Conservation (phyloP, 148 eudicot species). For the Tetragonia tetragonoides region DNA sequence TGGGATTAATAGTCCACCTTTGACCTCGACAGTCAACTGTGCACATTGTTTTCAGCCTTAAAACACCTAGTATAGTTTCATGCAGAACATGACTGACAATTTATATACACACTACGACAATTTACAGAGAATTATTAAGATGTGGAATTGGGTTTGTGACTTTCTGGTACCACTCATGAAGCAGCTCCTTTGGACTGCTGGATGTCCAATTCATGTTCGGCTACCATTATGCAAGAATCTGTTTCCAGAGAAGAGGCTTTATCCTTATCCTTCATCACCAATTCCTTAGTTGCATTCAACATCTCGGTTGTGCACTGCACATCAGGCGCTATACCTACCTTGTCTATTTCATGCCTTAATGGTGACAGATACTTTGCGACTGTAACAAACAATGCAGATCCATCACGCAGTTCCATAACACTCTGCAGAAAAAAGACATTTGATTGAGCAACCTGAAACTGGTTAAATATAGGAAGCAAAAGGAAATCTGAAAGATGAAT, state of each 20-base stretch:
- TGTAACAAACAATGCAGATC: conserved; percentile 87
- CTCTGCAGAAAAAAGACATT: conserved; percentile 40
- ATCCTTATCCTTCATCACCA: conserved; percentile 24
- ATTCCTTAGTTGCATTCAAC: conserved; percentile 48
- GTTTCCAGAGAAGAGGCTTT: conserved; percentile 51
- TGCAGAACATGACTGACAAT: too few relatives aligned
- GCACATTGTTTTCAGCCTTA: too few relatives aligned
- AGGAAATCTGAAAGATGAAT: not conserved
- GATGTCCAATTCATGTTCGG: conserved; percentile 84
- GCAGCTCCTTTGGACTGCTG: conserved; percentile 78
- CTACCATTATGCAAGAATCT: conserved; percentile 88
- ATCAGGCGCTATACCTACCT: conserved; percentile 88
- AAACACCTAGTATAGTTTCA: too few relatives aligned
- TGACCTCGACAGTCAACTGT: too few relatives aligned
- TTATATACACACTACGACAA: too few relatives aligned
- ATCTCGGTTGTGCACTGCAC: conserved; percentile 79
- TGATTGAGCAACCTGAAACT: too few relatives aligned
- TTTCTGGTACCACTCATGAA: conserved; percentile 46
- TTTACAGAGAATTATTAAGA: too few relatives aligned
- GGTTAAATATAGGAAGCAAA: not conserved
- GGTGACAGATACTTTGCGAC: conserved; percentile 94
- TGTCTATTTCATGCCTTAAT: conserved; percentile 80
- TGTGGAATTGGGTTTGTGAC: too few relatives aligned
- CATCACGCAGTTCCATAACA: conserved; percentile 85
- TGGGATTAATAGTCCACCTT: too few relatives aligned